Conservation (phyloP, 2,329 filamentous ascomycete species). For the Sphaerulina populicola region DNA sequence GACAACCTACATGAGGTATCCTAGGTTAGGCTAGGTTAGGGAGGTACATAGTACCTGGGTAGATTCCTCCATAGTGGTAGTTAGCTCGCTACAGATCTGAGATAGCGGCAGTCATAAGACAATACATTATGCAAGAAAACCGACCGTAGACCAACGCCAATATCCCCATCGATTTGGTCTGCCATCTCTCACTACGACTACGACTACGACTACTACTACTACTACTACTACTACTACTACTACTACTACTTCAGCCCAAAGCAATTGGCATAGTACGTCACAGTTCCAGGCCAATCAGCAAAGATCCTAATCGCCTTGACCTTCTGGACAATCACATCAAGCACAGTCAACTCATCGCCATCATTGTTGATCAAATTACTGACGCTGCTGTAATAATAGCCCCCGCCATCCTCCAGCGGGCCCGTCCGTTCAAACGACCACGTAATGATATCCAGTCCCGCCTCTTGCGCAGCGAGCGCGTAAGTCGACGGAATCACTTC, state of each 20-base stretch:
- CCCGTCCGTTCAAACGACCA: conserved; percentile 63
- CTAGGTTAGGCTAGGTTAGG: too few relatives aligned
- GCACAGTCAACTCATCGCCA: conserved; percentile 57
- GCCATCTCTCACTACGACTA: too few relatives aligned
- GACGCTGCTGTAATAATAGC: conserved; percentile 50
- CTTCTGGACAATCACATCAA: conserved; percentile 55
- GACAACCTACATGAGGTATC: too few relatives aligned
- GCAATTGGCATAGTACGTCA: conserved; percentile 65
- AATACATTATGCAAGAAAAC: too few relatives aligned
- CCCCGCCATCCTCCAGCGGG: conserved; percentile 46
- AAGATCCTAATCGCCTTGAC: conserved; percentile 57
- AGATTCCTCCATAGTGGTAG: too few relatives aligned
- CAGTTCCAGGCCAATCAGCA: conserved; percentile 60
- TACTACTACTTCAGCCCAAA: conserved; percentile 37
- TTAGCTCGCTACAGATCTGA: too few relatives aligned
- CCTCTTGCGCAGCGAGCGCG: conserved; percentile 51
- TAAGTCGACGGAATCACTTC: conserved; percentile 57
- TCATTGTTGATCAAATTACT: conserved; percentile 51
- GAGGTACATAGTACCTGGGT: too few relatives aligned
- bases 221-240: neutral
- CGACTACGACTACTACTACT: neutral
- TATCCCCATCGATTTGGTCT: too few relatives aligned
- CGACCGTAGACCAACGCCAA: too few relatives aligned
- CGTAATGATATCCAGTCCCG: conserved; percentile 56
- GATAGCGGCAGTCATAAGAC: too few relatives aligned